These are phyloP conservation scores for Penicillium diatomitis DNA, from an alignment of 495 filamentous ascomycete genomes.

Conservation along the genomic window DNA sequence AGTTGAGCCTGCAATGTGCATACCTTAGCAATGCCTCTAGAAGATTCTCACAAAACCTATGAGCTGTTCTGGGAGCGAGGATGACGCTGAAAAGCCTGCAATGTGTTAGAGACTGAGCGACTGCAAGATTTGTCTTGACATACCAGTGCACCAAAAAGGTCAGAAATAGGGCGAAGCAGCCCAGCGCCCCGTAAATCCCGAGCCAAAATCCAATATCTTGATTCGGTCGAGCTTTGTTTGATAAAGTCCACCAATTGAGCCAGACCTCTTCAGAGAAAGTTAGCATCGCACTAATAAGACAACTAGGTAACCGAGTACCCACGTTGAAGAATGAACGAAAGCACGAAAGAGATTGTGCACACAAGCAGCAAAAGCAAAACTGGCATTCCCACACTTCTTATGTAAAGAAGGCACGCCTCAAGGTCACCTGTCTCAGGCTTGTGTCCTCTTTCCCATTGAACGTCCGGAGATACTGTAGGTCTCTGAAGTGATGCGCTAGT, in stretches of 20 bases:
- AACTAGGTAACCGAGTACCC: background rate
- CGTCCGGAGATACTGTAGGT: background rate
- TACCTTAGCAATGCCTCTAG: conserved; percentile 14
- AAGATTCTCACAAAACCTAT: conserved; percentile 12
- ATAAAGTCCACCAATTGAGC: conserved; percentile 25
- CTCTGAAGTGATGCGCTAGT: conserved; percentile 9
- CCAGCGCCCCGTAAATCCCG: conserved; percentile 10
- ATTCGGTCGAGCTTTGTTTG: conserved; percentile 17
- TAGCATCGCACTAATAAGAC: too few relatives aligned
- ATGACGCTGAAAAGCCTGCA: conserved; percentile 13
- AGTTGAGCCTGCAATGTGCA: too few relatives aligned
- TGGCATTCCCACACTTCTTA: conserved; percentile 17
- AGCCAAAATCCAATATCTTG: conserved; percentile 25
- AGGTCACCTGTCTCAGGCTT: conserved; percentile 25
- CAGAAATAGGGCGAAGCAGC: conserved; percentile 7
- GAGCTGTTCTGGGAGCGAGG: conserved; percentile 12
- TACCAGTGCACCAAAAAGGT: conserved; percentile 11
- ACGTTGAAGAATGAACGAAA: conserved; percentile 14
- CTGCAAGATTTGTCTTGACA: background rate
- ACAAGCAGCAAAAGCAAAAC: conserved; percentile 15
- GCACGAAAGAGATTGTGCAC: conserved; percentile 19
- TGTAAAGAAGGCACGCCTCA: conserved; percentile 25
- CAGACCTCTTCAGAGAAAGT: conserved; percentile 14
- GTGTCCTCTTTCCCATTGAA: conserved; percentile 9
- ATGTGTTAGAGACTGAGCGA: background rate